Evolutionary conservation across 371 early-diverging fungal species (phyloP).

Genomic region (Entomophthora muscae): DNA sequence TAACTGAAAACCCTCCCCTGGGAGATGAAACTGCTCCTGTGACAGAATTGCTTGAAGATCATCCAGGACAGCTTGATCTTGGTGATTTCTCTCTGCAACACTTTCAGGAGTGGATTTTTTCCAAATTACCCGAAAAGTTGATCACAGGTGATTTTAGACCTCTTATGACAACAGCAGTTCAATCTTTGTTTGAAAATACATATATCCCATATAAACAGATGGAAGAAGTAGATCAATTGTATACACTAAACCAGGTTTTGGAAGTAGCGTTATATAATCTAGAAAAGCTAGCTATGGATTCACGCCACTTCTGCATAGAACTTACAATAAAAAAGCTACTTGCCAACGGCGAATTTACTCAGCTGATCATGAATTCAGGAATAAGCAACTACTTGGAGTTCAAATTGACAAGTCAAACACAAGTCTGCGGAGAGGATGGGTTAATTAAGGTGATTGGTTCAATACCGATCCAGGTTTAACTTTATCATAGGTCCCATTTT

Average conservation of each 20-base stretch:
- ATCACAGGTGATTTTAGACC: background rate
- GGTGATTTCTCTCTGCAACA: background rate
- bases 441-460: background rate
- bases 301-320: background rate
- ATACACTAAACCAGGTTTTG: background rate
- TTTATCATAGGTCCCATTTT: constrained; percentile 46
- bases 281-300: background rate
- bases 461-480: background rate
- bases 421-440: background rate
- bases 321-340: background rate
- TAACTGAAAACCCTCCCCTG: background rate
- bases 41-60: background rate
- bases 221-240: background rate
- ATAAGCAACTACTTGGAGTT: background rate
- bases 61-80: background rate
- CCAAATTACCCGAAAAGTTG: background rate
- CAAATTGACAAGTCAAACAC: background rate
- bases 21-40: background rate
- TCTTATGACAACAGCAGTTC: background rate
- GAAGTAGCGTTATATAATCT: background rate
- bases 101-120: background rate
- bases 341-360: background rate
- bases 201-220: background rate
- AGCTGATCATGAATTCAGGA: background rate
- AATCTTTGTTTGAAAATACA: background rate